Conservation (phyloP, 768 basidiomycete genomes). For the Naganishia kalamii region DNA sequence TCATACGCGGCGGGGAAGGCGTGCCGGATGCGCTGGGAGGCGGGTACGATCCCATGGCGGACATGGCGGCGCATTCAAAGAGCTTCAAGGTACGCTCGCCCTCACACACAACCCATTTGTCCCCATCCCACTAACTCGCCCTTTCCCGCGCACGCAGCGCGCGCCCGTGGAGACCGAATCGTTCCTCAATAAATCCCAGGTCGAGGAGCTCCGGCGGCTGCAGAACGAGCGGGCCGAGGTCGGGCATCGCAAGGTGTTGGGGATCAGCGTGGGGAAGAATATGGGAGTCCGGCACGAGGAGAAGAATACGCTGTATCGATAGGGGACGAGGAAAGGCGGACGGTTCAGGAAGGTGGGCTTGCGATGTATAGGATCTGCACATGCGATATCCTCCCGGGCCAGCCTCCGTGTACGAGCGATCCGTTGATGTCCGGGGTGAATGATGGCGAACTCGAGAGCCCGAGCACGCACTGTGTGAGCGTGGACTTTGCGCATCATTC, state of each 20-base stretch:
- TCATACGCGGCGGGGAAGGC: conserved; percentile 76
- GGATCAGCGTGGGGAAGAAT: conserved; percentile 37
- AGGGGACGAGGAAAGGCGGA: no score
- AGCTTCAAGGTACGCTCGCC: conserved; percentile 60
- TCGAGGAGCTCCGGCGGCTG: conserved; percentile 71
- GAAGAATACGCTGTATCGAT: conserved; percentile 22
- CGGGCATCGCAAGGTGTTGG: conserved; percentile 35
- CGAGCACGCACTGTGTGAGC: no score
- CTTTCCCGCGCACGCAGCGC: conserved; percentile 1
- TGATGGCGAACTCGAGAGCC: no score
- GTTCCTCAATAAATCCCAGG: conserved; percentile 69
- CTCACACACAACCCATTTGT: neutral
- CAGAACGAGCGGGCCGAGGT: conserved; percentile 82
- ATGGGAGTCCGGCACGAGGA: conserved; percentile 41
- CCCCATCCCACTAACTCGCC: neutral
- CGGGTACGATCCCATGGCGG: conserved; percentile 71
- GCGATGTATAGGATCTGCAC: no score
- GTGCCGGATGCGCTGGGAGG: conserved; percentile 54
- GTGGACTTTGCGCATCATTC: no score
- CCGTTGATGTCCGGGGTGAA: no score
- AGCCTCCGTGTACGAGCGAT: no score
- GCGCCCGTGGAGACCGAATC: conserved; percentile 59
- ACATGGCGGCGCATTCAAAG: conserved; percentile 68
- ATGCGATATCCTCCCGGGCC: no score
- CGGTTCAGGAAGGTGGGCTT: no score